Conservation (phyloP, 805 yeast species). For the Yamadazyma ubonensis region DNA sequence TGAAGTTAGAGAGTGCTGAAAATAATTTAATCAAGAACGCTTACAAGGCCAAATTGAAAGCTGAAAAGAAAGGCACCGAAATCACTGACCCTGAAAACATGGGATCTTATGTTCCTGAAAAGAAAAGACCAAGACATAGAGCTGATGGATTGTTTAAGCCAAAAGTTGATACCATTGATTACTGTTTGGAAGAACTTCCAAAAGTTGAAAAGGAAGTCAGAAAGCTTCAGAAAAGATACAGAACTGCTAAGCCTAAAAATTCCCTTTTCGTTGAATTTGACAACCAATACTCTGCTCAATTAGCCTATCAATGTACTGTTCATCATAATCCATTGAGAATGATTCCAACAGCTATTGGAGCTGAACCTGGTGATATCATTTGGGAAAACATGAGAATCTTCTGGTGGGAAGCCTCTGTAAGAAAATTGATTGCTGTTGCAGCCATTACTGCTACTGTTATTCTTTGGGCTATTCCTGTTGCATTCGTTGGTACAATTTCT, state of each 20-base stretch:
- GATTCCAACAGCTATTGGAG: constrained; percentile 59
- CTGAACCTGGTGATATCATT: constrained; percentile 59
- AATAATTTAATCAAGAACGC: constrained; percentile 58
- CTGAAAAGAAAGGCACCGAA: constrained; percentile 60
- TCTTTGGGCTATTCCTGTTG: constrained; percentile 96
- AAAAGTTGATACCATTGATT: constrained; percentile 62
- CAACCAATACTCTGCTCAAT: constrained; percentile 70
- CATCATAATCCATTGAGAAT: constrained; percentile 68
- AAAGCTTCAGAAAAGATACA: constrained; percentile 51
- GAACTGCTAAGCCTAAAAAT: constrained; percentile 61
- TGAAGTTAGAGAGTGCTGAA: constrained; percentile 66
- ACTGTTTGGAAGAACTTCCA: constrained; percentile 57
- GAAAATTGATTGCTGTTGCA: constrained; percentile 51
- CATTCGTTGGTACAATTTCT: constrained; percentile 94
- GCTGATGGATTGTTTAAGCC: constrained; percentile 42
- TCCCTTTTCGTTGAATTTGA: constrained; percentile 79
- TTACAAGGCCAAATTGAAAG: constrained; percentile 59
- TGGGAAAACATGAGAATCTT: constrained; percentile 75
- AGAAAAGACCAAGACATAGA: constrained; percentile 65
- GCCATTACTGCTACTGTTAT: constrained; percentile 60
- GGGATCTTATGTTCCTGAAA: constrained; percentile 57
- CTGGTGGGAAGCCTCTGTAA: constrained; percentile 73
- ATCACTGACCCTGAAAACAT: constrained; percentile 50
- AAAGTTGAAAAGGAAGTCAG: constrained; percentile 55
- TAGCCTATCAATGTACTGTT: constrained; percentile 61